A percentile compares a stretch with the other conserved stretches of the same genome.
phyloP scores from a whole-genome alignment of 345 rosid species.

The Gossypium mustelinum region DNA sequence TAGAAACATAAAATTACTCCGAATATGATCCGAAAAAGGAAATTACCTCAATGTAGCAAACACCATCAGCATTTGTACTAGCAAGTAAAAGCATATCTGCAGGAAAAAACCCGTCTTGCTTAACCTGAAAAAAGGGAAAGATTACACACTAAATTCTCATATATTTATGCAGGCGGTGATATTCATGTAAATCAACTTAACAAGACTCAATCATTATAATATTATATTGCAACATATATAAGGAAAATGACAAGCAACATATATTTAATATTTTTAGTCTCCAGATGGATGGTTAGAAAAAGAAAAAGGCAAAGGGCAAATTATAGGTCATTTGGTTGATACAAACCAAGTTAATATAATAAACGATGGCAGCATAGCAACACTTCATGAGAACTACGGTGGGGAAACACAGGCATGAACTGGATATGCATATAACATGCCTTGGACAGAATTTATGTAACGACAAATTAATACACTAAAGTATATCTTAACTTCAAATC shows the following conservation, averaged over 20 bases:
- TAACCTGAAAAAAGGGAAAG: slow-evolving; percentile 56
- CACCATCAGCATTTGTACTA: slow-evolving; percentile 87
- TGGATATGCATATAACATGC: neutral
- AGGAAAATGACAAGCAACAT: neutral
- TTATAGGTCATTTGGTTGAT: neutral
- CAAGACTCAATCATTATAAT: neutral
- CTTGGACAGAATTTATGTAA: neutral
- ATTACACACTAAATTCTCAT: slow-evolving; percentile 15
- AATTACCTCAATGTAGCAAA: slow-evolving; percentile 92
- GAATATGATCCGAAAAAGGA: slow-evolving; percentile 9
- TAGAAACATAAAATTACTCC: neutral
- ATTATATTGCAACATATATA: neutral
- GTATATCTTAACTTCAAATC: neutral
- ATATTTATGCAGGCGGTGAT: neutral
- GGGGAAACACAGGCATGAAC: neutral
- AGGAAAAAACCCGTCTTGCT: slow-evolving; percentile 91
- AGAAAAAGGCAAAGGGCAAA: neutral
- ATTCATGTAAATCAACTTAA: slow-evolving; percentile 3
- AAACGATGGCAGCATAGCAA: neutral
- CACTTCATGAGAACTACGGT: neutral
- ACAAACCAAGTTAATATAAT: neutral
- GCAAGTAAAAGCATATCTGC: slow-evolving; percentile 92
- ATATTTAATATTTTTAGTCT: neutral
- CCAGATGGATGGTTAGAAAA: neutral
- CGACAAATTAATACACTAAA: neutral